These are phyloP conservation scores for Aspergillus biplanus DNA, from an alignment of 495 filamentous ascomycete genomes.

Conservation along the genomic window DNA sequence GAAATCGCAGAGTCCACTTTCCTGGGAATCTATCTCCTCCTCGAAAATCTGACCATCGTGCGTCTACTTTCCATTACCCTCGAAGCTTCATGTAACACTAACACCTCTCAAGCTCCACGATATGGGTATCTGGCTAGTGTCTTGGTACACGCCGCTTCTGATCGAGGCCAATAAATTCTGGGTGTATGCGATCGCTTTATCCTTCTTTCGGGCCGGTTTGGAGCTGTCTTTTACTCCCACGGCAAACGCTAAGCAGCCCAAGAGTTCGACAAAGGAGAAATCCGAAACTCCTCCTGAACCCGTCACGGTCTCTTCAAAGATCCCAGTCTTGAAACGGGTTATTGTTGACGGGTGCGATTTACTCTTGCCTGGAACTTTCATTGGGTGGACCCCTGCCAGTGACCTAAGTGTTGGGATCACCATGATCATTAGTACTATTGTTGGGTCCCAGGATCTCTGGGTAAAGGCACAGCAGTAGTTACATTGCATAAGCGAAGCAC, in stretches of 20 bases:
- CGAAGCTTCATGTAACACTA: background rate
- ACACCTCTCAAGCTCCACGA: conserved; percentile 13
- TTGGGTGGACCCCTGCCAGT: conserved; percentile 14
- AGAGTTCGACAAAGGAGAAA: background rate
- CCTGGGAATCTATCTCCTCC: conserved; percentile 16
- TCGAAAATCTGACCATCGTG: conserved; percentile 18
- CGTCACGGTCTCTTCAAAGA: background rate
- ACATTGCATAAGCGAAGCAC: background rate
- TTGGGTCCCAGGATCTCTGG: background rate
- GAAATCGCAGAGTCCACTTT: conserved; percentile 16
- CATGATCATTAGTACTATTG: conserved; percentile 17
- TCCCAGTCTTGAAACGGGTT: conserved; percentile 10
- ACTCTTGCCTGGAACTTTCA: conserved; percentile 14
- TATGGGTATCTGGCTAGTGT: conserved; percentile 9
- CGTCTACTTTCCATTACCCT: background rate
- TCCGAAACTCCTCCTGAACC: background rate
- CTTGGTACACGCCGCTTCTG: conserved; percentile 11
- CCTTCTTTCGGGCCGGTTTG: background rate
- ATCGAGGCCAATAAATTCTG: conserved; percentile 20
- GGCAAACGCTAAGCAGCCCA: background rate
- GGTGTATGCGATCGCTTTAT: conserved; percentile 16
- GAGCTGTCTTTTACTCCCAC: background rate
- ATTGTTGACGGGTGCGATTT: conserved; percentile 16
- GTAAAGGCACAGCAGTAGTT: background rate
- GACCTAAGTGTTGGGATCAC: conserved; percentile 11